Evolutionary conservation across 306 rosid species (phyloP).

Genomic region (Rubus idaeus): DNA sequence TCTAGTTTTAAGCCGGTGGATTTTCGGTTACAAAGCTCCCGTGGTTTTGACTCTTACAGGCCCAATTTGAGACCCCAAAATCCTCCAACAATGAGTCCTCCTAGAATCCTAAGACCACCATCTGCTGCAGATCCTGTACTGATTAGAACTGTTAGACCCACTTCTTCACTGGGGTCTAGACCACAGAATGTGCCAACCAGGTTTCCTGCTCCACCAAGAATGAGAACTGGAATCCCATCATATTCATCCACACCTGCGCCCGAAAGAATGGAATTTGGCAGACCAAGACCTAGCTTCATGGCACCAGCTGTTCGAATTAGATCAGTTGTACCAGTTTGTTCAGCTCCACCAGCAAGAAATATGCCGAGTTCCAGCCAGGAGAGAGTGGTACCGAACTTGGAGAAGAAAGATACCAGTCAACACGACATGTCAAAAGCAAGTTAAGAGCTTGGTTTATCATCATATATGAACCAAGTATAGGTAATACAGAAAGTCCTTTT

Average conservation of each 20-base stretch:
- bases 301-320: constrained; percentile 80
- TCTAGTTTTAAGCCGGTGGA: constrained; percentile 35
- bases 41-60: constrained; percentile 23
- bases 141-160: constrained; percentile 35
- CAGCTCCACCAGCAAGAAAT: constrained; percentile 68
- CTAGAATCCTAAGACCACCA: constrained; percentile 42
- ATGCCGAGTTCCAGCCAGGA: constrained; percentile 30
- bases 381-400: constrained; percentile 23
- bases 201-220: constrained; percentile 42
- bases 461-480: constrained; percentile 30
- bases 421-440: constrained; percentile 37
- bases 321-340: constrained; percentile 80
- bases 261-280: constrained; percentile 37
- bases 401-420: constrained; percentile 35
- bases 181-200: constrained; percentile 37
- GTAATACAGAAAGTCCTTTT: constrained; percentile 15
- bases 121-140: constrained; percentile 37
- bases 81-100: constrained; percentile 38
- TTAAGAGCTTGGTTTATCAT: constrained; percentile 27
- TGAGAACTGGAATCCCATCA: constrained; percentile 43
- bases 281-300: constrained; percentile 44
- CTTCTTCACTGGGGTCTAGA: constrained; percentile 38
- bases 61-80: constrained; percentile 30
- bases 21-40: constrained; percentile 35
- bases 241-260: constrained; percentile 33